phyloP scores from a whole-genome alignment of 768 basidiomycete species.

The Crassisporium funariophilum region DNA sequence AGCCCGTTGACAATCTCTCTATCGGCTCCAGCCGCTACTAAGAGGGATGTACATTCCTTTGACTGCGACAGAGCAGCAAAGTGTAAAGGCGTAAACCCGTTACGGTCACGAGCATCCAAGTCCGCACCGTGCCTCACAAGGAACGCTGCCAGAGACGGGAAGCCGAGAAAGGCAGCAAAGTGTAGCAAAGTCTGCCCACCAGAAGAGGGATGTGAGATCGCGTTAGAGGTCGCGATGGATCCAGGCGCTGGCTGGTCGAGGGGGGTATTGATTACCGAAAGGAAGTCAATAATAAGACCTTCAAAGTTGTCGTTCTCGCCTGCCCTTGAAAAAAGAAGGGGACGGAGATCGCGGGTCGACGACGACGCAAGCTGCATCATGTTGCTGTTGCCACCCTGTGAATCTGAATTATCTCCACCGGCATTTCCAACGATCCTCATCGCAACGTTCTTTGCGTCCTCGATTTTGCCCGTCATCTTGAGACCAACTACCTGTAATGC shows the following conservation, averaged over 20 bases:
- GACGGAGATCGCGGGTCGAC: slow-evolving; percentile 51
- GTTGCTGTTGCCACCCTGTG: slow-evolving; percentile 34
- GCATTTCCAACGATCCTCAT: slow-evolving; percentile 86
- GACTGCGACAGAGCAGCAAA: slow-evolving; percentile 75
- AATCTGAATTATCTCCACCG: slow-evolving; percentile 51
- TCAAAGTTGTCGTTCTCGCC: slow-evolving; percentile 70
- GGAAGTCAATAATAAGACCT: slow-evolving; percentile 74
- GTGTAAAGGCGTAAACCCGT: slow-evolving; percentile 89
- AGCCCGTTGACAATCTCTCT: slow-evolving; percentile 70
- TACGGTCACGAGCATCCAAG: slow-evolving; percentile 82
- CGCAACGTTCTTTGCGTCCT: slow-evolving; percentile 91
- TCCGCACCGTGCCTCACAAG: slow-evolving; percentile 75
- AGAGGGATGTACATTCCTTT: slow-evolving; percentile 58
- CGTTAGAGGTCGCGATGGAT: slow-evolving; percentile 46
- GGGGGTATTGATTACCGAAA: slow-evolving; percentile 74
- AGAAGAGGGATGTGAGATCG: slow-evolving; percentile 70
- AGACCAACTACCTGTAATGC: slow-evolving; percentile 93
- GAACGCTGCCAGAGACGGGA: slow-evolving; percentile 68
- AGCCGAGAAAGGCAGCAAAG: slow-evolving; percentile 79
- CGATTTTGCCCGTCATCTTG: slow-evolving; percentile 95
- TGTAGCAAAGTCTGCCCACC: slow-evolving; percentile 89
- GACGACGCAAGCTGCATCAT: slow-evolving; percentile 60
- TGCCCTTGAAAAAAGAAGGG: slow-evolving; percentile 56
- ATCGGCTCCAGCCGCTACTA: slow-evolving; percentile 84
- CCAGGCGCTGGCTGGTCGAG: slow-evolving; percentile 45